phyloP scores from a whole-genome alignment of 139 green algal species.

The Parachlorella kessleri region DNA sequence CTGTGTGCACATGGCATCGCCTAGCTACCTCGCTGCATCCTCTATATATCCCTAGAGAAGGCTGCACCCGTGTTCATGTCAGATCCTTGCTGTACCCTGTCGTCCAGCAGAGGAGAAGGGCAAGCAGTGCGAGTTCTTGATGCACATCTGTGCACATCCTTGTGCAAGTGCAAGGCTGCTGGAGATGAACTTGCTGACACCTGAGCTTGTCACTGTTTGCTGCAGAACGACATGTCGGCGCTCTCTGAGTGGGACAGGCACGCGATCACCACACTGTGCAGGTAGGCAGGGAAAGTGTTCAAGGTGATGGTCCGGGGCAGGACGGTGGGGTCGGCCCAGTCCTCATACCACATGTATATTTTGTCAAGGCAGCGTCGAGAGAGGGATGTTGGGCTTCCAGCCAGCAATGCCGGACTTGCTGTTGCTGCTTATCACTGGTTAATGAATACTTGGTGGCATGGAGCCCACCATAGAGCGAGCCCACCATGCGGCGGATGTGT shows the following conservation, averaged over 20 bases:
- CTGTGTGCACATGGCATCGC: background rate
- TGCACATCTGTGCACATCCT: background rate
- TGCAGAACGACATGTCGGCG: constrained; percentile 84
- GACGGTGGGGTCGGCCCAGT: no score
- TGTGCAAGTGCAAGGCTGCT: background rate
- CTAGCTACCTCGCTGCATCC: background rate
- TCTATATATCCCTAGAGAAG: background rate
- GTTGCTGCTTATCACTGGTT: no score
- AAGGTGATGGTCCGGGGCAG: no score
- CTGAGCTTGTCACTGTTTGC: background rate
- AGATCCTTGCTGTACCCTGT: no score
- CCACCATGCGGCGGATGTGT: no score
- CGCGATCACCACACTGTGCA: constrained; percentile 29
- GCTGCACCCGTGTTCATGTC: no score
- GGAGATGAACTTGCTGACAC: background rate
- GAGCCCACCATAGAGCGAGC: no score
- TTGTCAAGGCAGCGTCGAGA: no score
- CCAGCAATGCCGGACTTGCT: no score
- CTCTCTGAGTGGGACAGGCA: constrained; percentile 79
- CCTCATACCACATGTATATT: no score
- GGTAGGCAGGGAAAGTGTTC: background rate
- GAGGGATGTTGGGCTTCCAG: no score
- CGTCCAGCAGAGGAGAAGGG: background rate
- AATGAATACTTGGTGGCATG: no score
- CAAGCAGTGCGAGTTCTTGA: background rate